phyloP scores from a whole-genome alignment of 257 asterid species.

The Petrea volubilis region DNA sequence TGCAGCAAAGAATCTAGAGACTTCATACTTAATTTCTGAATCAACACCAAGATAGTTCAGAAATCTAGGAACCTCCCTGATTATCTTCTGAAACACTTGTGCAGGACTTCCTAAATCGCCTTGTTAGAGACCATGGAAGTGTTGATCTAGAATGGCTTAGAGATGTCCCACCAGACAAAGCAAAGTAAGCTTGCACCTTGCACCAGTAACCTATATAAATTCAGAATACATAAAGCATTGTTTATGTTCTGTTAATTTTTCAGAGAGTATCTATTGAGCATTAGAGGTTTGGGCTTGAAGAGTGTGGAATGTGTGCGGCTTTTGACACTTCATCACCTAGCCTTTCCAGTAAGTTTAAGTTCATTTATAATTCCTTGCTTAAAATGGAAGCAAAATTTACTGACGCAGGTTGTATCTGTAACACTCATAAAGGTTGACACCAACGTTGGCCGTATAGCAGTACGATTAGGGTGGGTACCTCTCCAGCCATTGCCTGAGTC shows the following conservation, averaged over 20 bases:
- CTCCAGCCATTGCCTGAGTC: conserved; percentile 98
- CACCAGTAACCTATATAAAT: conserved; percentile 13
- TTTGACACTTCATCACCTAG: conserved; percentile 97
- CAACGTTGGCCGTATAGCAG: conserved; percentile 98
- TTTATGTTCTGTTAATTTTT: conserved; percentile 28
- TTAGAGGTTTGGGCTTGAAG: conserved; percentile 93
- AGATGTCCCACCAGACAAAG: conserved; percentile 91
- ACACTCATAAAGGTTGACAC: conserved; percentile 75
- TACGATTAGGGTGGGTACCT: conserved; percentile 99
- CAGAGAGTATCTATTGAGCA: conserved; percentile 92
- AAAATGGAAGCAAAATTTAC: conserved; percentile 24
- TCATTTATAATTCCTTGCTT: conserved; percentile 13
- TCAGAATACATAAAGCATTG: conserved; percentile 8
- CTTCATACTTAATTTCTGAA: not conserved
- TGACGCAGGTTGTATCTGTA: conserved; percentile 26
- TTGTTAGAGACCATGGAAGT: conserved; percentile 87
- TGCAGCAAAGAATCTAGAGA: conserved; percentile 11
- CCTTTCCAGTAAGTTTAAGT: conserved; percentile 86
- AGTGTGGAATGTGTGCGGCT: conserved; percentile 98
- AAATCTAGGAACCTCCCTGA: conserved; percentile 23
- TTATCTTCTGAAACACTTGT: conserved; percentile 27
- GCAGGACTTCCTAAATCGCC: conserved; percentile 86
- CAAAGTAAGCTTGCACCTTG: conserved; percentile 59
- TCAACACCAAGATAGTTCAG: not conserved
- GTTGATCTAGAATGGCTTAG: conserved; percentile 94